These are phyloP conservation scores for Zygoascus meyerae DNA, from an alignment of 1,139 yeast genomes.

Conservation along the genomic window DNA sequence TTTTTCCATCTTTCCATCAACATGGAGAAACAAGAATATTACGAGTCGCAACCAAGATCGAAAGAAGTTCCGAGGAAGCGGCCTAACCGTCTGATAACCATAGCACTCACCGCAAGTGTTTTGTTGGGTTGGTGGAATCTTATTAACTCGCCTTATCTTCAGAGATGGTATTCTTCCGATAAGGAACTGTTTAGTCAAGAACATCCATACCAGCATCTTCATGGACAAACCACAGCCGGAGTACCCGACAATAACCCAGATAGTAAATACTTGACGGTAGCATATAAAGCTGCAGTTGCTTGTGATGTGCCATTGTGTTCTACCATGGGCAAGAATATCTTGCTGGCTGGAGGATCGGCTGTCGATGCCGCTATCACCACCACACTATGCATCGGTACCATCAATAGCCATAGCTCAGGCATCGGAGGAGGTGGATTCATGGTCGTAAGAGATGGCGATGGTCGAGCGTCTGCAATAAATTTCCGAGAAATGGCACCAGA, in stretches of 20 bases:
- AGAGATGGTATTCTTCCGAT: no score
- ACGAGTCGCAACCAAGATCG: no score
- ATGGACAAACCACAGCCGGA: not conserved
- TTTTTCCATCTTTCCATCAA: no score
- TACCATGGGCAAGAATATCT: slow-evolving; percentile 55
- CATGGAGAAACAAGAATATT: no score
- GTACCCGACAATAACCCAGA: slow-evolving; percentile 31
- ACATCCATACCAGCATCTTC: not conserved
- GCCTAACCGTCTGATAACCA: no score
- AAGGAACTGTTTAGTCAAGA: not conserved
- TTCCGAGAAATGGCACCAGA: slow-evolving; percentile 87
- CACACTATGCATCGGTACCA: slow-evolving; percentile 79
- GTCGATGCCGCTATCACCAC: slow-evolving; percentile 92
- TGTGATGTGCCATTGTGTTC: slow-evolving; percentile 73
- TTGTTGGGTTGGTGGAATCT: no score
- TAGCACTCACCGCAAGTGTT: no score
- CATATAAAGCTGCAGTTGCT: slow-evolving; percentile 50
- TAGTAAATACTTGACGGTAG: slow-evolving; percentile 31
- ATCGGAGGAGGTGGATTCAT: slow-evolving; percentile 91
- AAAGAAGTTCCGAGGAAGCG: no score
- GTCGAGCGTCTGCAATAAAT: slow-evolving; percentile 59
- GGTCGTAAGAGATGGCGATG: slow-evolving; percentile 44
- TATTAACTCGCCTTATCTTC: no score
- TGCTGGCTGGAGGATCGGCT: slow-evolving; percentile 62
- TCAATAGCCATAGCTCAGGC: slow-evolving; percentile 81